These are phyloP conservation scores for Ophiorrhiza pumila DNA, from an alignment of 257 asterid species.

Conservation along the genomic window DNA sequence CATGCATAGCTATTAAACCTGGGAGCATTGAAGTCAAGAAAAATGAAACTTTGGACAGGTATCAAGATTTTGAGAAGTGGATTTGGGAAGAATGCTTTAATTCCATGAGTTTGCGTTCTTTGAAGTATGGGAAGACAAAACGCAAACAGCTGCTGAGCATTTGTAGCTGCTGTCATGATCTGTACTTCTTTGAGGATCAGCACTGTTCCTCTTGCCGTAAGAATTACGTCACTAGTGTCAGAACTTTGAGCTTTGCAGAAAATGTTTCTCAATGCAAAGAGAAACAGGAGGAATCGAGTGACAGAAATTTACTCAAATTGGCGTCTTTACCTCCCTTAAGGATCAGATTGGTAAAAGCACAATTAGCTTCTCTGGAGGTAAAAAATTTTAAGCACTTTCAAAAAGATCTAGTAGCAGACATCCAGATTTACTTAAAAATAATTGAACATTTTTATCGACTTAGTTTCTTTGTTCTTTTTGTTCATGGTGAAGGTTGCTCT, in stretches of 20 bases:
- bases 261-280: conserved; percentile 44
- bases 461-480: conserved; percentile 3
- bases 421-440: neutral
- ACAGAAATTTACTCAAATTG: conserved; percentile 15
- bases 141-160: conserved; percentile 42
- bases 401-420: neutral
- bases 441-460: conserved; percentile 7
- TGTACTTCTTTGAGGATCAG: conserved; percentile 42
- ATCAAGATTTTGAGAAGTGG: conserved; percentile 61
- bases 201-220: conserved; percentile 55
- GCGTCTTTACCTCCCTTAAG: conserved; percentile 47
- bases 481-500: conserved; percentile 49
- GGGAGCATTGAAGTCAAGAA: conserved; percentile 37
- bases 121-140: conserved; percentile 43
- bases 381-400: conserved; percentile 12
- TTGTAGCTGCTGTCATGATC: conserved; percentile 51
- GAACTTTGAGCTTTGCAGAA: conserved; percentile 31
- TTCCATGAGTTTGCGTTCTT: conserved; percentile 37
- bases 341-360: conserved; percentile 62
- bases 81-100: conserved; percentile 64
- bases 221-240: conserved; percentile 26
- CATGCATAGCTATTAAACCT: conserved; percentile 28
- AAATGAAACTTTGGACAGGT: conserved; percentile 36
- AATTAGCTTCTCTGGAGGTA: conserved; percentile 71
- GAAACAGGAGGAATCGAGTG: conserved; percentile 32